phyloP scores from a whole-genome alignment of 306 rosid genomes.

The Carpinus fangiana region DNA sequence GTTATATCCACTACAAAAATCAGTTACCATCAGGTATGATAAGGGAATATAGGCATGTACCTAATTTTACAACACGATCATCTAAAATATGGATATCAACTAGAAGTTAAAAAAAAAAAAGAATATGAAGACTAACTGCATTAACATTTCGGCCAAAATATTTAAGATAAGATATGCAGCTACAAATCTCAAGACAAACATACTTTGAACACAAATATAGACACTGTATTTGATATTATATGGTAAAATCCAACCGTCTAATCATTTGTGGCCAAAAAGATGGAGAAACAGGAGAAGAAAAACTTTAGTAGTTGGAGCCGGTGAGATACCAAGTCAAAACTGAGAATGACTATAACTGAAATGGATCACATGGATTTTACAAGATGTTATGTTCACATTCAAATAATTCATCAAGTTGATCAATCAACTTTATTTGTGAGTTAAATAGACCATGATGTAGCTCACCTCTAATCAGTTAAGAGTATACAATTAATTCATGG shows the following conservation, averaged over 20 bases:
- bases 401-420: background rate
- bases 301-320: background rate
- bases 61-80: background rate
- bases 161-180: background rate
- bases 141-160: background rate
- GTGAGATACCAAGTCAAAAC: background rate
- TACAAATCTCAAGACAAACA: background rate
- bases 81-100: constrained; percentile 1
- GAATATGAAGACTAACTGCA: background rate
- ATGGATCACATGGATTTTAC: background rate
- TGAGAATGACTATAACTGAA: background rate
- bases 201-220: background rate
- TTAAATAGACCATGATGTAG: too few relatives aligned
- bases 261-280: background rate
- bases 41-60: background rate
- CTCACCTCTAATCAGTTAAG: too few relatives aligned
- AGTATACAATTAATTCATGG: too few relatives aligned
- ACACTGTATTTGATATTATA: background rate
- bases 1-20: background rate
- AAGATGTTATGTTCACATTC: background rate
- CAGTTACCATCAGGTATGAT: background rate
- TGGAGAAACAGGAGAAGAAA: background rate
- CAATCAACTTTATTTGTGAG: too few relatives aligned
- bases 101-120: background rate
- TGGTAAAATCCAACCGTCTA: background rate